phyloP scores from a whole-genome alignment of 2,329 filamentous ascomycete genomes.

The Sphaerulina musiva region DNA sequence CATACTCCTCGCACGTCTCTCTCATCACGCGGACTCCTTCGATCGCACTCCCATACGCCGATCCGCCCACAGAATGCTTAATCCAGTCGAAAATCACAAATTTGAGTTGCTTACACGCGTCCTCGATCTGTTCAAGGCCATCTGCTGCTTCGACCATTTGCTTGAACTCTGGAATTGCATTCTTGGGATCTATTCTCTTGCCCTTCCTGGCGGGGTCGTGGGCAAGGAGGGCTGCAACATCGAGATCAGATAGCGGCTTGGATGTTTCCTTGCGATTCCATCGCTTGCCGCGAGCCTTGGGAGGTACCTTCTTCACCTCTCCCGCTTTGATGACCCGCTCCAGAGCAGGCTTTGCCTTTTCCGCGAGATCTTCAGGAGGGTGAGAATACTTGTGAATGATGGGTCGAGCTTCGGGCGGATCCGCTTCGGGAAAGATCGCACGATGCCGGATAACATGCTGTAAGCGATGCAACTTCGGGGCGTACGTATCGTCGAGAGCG shows the following conservation, averaged over 20 bases:
- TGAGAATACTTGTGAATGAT: slow-evolving; percentile 66
- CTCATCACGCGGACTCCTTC: slow-evolving; percentile 74
- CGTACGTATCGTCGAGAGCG: slow-evolving; percentile 72
- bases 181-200: slow-evolving; percentile 57
- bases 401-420: slow-evolving; percentile 56
- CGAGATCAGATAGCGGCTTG: slow-evolving; percentile 83
- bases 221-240: slow-evolving; percentile 74
- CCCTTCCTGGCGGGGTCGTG: slow-evolving; percentile 42
- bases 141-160: slow-evolving; percentile 59
- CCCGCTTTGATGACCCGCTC: slow-evolving; percentile 60
- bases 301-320: slow-evolving; percentile 65
- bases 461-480: slow-evolving; percentile 79
- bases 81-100: slow-evolving; percentile 63
- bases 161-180: slow-evolving; percentile 87
- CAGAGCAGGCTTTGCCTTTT: slow-evolving; percentile 53
- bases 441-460: slow-evolving; percentile 78
- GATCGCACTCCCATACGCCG: slow-evolving; percentile 64
- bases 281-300: slow-evolving; percentile 49
- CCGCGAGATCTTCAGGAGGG: slow-evolving; percentile 61
- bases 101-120: slow-evolving; percentile 68
- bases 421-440: slow-evolving; percentile 64
- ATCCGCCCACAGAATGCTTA: slow-evolving; percentile 65
- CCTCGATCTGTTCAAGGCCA: slow-evolving; percentile 56
- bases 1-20: slow-evolving; percentile 66
- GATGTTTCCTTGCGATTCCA: slow-evolving; percentile 54